A percentile compares a stretch with the other conserved stretches of the same genome.
phyloP scores from a whole-genome alignment of 176 grass and related monocot species.

The Avena insularis region DNA sequence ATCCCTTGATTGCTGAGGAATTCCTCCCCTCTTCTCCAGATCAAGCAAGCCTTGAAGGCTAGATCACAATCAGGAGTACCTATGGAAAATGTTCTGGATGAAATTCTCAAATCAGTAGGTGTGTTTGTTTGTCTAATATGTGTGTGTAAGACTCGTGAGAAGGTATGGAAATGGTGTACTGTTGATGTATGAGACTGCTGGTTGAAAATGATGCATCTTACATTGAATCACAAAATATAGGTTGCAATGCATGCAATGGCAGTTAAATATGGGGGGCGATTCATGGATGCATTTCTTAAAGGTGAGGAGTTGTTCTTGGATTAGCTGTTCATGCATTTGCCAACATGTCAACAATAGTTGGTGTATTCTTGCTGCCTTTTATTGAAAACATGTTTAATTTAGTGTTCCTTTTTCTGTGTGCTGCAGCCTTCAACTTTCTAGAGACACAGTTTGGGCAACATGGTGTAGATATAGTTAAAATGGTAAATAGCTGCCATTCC shows the following conservation, averaged over 20 bases:
- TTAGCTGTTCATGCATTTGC: slow-evolving; percentile 22
- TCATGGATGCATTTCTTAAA: slow-evolving; percentile 89
- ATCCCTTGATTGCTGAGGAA: neutral
- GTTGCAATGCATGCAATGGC: slow-evolving; percentile 79
- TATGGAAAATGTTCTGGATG: slow-evolving; percentile 51
- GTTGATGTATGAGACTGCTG: slow-evolving; percentile 28
- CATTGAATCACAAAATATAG: slow-evolving; percentile 40
- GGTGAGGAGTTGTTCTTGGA: slow-evolving; percentile 40
- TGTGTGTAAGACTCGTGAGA: slow-evolving; percentile 69
- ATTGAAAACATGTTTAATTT: slow-evolving; percentile 33
- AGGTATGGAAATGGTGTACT: slow-evolving; percentile 51
- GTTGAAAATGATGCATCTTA: slow-evolving; percentile 39
- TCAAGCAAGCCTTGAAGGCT: slow-evolving; percentile 71
- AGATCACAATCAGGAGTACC: slow-evolving; percentile 56
- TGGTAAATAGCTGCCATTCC: slow-evolving; percentile 45
- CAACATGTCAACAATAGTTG: slow-evolving; percentile 28
- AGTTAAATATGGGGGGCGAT: slow-evolving; percentile 87
- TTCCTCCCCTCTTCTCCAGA: slow-evolving; percentile 55
- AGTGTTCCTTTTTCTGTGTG: neutral
- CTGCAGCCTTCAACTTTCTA: slow-evolving; percentile 77
- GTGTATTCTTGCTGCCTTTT: slow-evolving; percentile 41
- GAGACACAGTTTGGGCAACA: slow-evolving; percentile 67
- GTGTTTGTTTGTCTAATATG: slow-evolving; percentile 71
- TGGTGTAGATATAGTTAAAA: slow-evolving; percentile 58
- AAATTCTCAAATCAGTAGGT: slow-evolving; percentile 67